phyloP scores from a whole-genome alignment of 164 flowering plant species.

The Berberis vulgaris region DNA sequence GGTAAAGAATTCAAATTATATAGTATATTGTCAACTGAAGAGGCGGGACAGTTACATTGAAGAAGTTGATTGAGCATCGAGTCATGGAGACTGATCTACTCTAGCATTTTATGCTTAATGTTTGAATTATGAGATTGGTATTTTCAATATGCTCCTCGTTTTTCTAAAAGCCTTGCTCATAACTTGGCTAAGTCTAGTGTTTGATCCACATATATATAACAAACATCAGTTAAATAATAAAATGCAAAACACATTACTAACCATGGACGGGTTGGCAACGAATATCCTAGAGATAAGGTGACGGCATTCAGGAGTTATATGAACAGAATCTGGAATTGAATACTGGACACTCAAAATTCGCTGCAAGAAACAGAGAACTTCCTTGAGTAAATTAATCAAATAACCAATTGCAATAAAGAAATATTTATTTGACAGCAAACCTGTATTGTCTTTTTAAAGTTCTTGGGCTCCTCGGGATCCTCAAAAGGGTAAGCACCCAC shows the following conservation, averaged over 20 bases:
- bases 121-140: too few species aligned
- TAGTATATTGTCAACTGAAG: too few species aligned
- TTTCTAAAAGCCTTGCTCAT: too few species aligned
- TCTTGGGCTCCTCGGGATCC: slow-evolving; percentile 80
- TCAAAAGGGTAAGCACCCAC: slow-evolving; percentile 90
- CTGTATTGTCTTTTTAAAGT: slow-evolving; percentile 73
- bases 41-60: too few species aligned
- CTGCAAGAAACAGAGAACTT: slow-evolving; percentile 35
- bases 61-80: too few species aligned
- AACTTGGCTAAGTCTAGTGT: too few species aligned
- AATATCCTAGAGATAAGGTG: slow-evolving; percentile 85
- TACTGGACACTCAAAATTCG: slow-evolving; percentile 74
- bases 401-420: not conserved
- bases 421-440: slow-evolving; percentile 17
- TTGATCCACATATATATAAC: not conserved
- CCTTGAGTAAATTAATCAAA: not conserved
- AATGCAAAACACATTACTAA: slow-evolving; percentile 14
- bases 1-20: too few species aligned
- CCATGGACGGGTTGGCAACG: slow-evolving; percentile 73
- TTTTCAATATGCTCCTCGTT: too few species aligned
- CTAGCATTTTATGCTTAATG: too few species aligned
- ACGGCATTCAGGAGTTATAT: slow-evolving; percentile 72
- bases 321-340: slow-evolving; percentile 76
- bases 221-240: too few species aligned
- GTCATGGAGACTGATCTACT: too few species aligned